Percentiles rank a stretch among this genome's conserved stretches.
Conservation (phyloP, 345 rosid genomes). For the Alliaria petiolata region DNA sequence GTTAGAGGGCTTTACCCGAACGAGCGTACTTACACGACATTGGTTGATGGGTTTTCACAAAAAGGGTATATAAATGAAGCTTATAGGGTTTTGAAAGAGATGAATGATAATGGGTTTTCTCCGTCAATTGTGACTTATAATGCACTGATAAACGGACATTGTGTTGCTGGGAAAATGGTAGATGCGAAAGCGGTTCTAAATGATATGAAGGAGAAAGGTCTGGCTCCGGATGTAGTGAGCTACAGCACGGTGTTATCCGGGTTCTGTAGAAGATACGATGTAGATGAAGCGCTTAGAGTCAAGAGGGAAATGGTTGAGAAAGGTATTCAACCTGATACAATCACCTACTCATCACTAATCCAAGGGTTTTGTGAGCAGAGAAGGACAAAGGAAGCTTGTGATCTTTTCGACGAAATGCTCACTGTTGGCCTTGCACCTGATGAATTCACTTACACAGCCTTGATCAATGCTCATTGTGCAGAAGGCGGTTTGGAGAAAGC, state of each 20-base stretch:
- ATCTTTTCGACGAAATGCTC: conserved; percentile 71
- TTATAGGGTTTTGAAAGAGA: conserved; percentile 49
- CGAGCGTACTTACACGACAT: conserved; percentile 72
- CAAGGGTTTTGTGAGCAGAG: conserved; percentile 70
- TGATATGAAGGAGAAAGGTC: conserved; percentile 56
- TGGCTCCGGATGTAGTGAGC: conserved; percentile 73
- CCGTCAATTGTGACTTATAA: conserved; percentile 87
- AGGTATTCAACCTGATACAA: conserved; percentile 53
- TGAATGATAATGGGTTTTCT: conserved; percentile 55
- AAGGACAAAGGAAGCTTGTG: conserved; percentile 68
- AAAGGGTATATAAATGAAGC: conserved; percentile 66
- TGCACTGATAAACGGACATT: conserved; percentile 71
- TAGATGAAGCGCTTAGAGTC: conserved; percentile 60
- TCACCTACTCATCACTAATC: conserved; percentile 72
- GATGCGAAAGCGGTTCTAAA: conserved; percentile 50
- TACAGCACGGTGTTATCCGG: conserved; percentile 79
- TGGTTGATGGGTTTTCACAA: conserved; percentile 80
- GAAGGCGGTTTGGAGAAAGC: conserved; percentile 63
- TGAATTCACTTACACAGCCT: conserved; percentile 65
- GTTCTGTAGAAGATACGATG: conserved; percentile 51
- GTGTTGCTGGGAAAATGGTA: conserved; percentile 59
- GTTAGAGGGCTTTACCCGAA: conserved; percentile 74
- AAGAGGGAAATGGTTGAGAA: conserved; percentile 64
- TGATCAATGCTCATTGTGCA: conserved; percentile 68
- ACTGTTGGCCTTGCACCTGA: conserved; percentile 49